phyloP scores from a whole-genome alignment of 345 rosid genomes.

The Gossypium rotundifolium region DNA sequence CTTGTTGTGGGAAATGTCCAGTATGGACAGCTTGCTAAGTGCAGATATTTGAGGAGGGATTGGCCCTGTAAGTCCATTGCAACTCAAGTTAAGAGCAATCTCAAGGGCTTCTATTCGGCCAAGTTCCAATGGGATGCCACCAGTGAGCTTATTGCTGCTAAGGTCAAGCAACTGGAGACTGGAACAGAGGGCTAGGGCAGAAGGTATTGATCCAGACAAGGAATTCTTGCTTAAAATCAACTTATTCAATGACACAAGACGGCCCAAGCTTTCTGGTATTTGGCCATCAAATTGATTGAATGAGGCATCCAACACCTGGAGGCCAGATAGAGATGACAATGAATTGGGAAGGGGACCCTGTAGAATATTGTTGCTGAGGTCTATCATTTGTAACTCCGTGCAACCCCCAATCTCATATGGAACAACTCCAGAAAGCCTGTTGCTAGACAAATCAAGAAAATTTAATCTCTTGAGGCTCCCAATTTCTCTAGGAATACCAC shows the following conservation, averaged over 20 bases:
- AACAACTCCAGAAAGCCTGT: slow-evolving; percentile 55
- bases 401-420: slow-evolving; percentile 77
- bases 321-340: slow-evolving; percentile 53
- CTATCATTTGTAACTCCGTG: slow-evolving; percentile 68
- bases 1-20: slow-evolving; percentile 80
- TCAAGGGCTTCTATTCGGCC: slow-evolving; percentile 72
- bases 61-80: slow-evolving; percentile 66
- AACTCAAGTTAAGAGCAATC: slow-evolving; percentile 83
- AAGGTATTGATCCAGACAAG: slow-evolving; percentile 68
- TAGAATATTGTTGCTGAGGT: slow-evolving; percentile 68
- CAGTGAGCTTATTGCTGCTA: slow-evolving; percentile 64
- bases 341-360: slow-evolving; percentile 59
- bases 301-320: slow-evolving; percentile 78
- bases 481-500: slow-evolving; percentile 59
- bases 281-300: slow-evolving; percentile 47
- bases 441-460: slow-evolving; percentile 73
- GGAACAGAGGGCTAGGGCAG: slow-evolving; percentile 62
- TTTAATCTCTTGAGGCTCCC: slow-evolving; percentile 58
- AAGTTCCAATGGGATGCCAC: slow-evolving; percentile 64
- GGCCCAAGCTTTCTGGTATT: slow-evolving; percentile 70
- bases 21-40: slow-evolving; percentile 70
- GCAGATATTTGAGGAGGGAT: slow-evolving; percentile 67
- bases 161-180: slow-evolving; percentile 90
- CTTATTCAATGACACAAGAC: slow-evolving; percentile 59
- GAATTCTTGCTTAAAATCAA: slow-evolving; percentile 56